Evolutionary conservation across 1,139 yeast genomes (phyloP).

Genomic region (Scheffersomyces illinoinensis): DNA sequence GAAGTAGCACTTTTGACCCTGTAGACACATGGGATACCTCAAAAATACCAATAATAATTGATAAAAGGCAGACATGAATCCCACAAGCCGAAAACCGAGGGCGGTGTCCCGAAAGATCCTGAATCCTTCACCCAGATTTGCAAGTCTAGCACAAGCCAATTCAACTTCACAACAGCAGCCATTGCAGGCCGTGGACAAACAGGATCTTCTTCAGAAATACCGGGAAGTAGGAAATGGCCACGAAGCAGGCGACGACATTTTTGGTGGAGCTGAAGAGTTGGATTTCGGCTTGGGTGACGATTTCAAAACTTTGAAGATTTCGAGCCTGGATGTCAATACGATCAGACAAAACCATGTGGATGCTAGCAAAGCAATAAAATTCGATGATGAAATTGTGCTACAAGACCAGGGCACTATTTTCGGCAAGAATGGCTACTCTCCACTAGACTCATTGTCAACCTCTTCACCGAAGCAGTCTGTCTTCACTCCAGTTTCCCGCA

Average conservation of each 20-base stretch:
- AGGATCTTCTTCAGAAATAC: conserved; percentile 12
- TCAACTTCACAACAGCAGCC: not conserved
- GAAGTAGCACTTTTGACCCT: not conserved
- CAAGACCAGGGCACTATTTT: not conserved
- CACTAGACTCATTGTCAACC: conserved; percentile 23
- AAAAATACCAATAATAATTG: not conserved
- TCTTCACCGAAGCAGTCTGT: conserved; percentile 24
- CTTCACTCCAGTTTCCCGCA: conserved; percentile 7
- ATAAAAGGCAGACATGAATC: conserved; percentile 6
- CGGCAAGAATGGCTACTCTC: conserved; percentile 9
- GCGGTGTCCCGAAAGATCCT: conserved; percentile 10
- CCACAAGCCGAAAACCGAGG: conserved; percentile 10
- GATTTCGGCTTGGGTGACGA: conserved; percentile 21
- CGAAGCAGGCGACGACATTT: conserved; percentile 28
- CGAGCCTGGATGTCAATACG: conserved; percentile 15
- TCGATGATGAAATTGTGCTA: conserved; percentile 5
- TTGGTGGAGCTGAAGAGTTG: conserved; percentile 24
- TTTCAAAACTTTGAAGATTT: conserved; percentile 26
- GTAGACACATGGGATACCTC: not conserved
- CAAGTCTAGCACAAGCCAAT: not conserved
- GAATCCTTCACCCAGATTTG: conserved; percentile 13
- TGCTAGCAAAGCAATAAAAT: conserved; percentile 3
- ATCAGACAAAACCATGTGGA: conserved; percentile 8
- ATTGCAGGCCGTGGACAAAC: conserved; percentile 5
- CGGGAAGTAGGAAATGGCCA: conserved; percentile 19